Evolutionary conservation across 192 early-diverging fungal species (phyloP).

Genomic region (Gryganskiella cystojenkinii): DNA sequence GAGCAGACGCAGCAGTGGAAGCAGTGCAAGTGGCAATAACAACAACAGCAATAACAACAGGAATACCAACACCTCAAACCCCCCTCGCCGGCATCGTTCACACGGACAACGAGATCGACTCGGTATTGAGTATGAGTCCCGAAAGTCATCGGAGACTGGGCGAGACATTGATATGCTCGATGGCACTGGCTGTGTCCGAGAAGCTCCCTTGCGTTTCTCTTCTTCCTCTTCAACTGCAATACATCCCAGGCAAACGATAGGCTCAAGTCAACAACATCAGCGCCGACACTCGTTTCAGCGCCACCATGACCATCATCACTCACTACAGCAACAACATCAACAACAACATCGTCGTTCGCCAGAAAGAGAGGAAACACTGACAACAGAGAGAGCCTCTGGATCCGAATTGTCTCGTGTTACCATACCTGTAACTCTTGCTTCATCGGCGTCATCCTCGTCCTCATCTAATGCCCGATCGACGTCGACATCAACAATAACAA

Average conservation of each 20-base stretch:
- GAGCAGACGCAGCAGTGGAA: background rate
- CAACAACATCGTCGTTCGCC: background rate
- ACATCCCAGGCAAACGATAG: no score
- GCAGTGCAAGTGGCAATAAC: conserved; percentile 9
- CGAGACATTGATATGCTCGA: no score
- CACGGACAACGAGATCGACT: no score
- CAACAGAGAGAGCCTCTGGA: background rate
- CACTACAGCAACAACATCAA: conserved; percentile 1
- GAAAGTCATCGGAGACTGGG: no score
- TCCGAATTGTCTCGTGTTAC: conserved; percentile 28
- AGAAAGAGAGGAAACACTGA: no score
- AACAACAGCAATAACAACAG: conserved; percentile 10
- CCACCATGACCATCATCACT: conserved; percentile 7
- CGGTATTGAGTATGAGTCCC: no score
- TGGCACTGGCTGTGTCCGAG: no score
- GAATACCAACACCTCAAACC: background rate
- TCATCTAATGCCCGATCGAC: background rate
- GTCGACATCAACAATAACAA: conserved; percentile 9
- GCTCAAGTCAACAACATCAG: conserved; percentile 6
- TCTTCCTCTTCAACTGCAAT: no score
- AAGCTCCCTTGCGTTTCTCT: no score
- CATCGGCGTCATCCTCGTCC: background rate
- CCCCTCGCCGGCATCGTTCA: no score
- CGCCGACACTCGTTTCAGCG: conserved; percentile 16
- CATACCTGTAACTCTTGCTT: conserved; percentile 24